Percentiles rank a stretch among this genome's conserved stretches.
Conservation (phyloP, 768 basidiomycete species). For the Naganishia vaughanmartiniae region DNA sequence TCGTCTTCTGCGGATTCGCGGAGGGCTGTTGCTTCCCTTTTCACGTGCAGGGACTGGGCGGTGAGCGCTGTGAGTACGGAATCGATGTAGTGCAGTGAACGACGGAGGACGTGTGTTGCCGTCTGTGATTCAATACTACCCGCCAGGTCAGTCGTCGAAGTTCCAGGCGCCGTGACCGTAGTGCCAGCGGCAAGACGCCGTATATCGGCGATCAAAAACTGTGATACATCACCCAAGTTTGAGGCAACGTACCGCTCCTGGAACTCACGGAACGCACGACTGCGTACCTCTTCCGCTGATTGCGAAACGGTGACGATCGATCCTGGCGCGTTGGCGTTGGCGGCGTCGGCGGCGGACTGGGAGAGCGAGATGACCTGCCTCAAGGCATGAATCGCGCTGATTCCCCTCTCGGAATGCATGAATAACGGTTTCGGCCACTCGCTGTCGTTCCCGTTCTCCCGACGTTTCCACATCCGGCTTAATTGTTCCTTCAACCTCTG, state of each 20-base stretch:
- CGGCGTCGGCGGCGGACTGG: not conserved
- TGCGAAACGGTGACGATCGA: no score
- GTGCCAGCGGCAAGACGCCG: not conserved
- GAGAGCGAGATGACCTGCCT: not conserved
- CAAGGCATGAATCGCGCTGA: constrained; percentile 17
- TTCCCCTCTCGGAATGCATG: constrained; percentile 15
- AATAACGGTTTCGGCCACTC: constrained; percentile 9
- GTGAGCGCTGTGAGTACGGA: not conserved
- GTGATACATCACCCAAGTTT: constrained; percentile 15
- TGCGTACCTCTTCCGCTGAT: not conserved
- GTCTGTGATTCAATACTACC: not conserved
- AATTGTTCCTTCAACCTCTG: not conserved
- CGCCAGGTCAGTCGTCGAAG: not conserved
- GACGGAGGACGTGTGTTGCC: not conserved
- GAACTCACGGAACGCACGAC: constrained; percentile 19
- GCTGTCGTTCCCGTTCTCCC: not conserved
- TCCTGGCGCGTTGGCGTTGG: not conserved
- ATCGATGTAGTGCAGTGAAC: not conserved
- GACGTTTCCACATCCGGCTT: not conserved
- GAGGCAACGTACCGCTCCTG: constrained; percentile 23
- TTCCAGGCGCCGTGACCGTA: not conserved
- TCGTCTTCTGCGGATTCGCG: not conserved
- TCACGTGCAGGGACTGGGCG: not conserved
- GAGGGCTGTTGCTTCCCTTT: not conserved
- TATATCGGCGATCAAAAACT: constrained; percentile 14